Evolutionary conservation across 805 yeast genomes (phyloP).

Genomic region (Wickerhamiella vanderwaltii): DNA sequence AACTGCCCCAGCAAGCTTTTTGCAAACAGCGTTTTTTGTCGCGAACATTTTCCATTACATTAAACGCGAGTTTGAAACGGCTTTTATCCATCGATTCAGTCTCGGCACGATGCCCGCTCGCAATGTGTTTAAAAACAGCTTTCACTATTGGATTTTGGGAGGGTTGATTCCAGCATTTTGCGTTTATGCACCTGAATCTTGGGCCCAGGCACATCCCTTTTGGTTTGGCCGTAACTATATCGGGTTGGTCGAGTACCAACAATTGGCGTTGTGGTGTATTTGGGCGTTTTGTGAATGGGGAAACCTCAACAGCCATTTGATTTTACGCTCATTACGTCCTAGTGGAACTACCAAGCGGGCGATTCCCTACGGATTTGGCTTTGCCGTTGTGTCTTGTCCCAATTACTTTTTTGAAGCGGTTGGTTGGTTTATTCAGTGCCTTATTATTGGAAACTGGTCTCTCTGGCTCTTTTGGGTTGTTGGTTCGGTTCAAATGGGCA

Average conservation of each 20-base stretch:
- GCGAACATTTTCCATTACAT: constrained; percentile 62
- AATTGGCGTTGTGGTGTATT: constrained; percentile 15
- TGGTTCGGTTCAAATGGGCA: constrained; percentile 70
- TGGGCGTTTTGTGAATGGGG: constrained; percentile 50
- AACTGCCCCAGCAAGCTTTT: constrained; percentile 32
- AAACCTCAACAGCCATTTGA: constrained; percentile 60
- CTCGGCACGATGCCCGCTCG: constrained; percentile 84
- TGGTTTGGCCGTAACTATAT: constrained; percentile 20
- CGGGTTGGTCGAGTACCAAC: constrained; percentile 12
- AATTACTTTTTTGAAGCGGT: constrained; percentile 82
- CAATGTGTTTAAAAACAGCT: constrained; percentile 76
- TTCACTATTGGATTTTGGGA: constrained; percentile 87
- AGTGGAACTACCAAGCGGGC: constrained; percentile 46
- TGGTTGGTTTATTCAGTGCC: constrained; percentile 59
- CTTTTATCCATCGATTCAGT: constrained; percentile 75
- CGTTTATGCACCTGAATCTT: constrained; percentile 34
- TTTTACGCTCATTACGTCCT: constrained; percentile 43
- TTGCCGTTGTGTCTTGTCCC: constrained; percentile 74
- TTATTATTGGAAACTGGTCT: constrained; percentile 67
- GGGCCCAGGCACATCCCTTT: constrained; percentile 17
- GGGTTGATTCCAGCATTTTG: constrained; percentile 50
- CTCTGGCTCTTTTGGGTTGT: constrained; percentile 59
- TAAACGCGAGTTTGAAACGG: constrained; percentile 82
- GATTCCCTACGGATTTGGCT: constrained; percentile 78
- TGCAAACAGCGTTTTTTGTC: constrained; percentile 43